Evolutionary conservation across 441 rosid genomes (phyloP).

Genomic region (Biscutella laevigata): DNA sequence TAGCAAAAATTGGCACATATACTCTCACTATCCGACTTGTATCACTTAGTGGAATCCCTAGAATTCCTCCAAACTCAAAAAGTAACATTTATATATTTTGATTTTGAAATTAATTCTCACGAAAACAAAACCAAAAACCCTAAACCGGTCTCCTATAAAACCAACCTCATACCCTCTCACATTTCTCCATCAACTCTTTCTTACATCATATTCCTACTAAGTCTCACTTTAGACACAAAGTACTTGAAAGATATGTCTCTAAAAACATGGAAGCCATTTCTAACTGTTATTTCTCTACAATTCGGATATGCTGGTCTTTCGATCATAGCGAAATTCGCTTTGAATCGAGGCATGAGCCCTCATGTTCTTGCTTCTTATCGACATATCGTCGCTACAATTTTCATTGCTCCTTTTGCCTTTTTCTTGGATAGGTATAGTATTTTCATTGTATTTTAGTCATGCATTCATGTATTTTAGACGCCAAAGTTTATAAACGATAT

Average conservation of each 20-base stretch:
- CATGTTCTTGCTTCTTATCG: slow-evolving; percentile 48
- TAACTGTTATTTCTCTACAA: slow-evolving; percentile 43
- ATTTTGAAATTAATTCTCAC: neutral
- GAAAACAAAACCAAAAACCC: neutral
- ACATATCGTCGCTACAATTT: slow-evolving; percentile 35
- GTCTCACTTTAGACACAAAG: neutral
- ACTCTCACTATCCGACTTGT: slow-evolving; percentile 21
- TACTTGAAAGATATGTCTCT: neutral
- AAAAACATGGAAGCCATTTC: slow-evolving; percentile 35
- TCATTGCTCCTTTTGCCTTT: slow-evolving; percentile 53
- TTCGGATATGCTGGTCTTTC: slow-evolving; percentile 44
- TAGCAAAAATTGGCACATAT: slow-evolving; percentile 10
- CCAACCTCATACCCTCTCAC: slow-evolving; percentile 16
- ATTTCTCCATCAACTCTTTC: slow-evolving; percentile 25
- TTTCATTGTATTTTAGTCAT: neutral
- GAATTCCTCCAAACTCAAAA: slow-evolving; percentile 26
- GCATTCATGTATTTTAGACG: slow-evolving; percentile 1
- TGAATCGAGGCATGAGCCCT: slow-evolving; percentile 49
- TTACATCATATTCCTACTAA: slow-evolving; percentile 12
- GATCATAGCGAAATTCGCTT: slow-evolving; percentile 40
- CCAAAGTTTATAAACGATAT: too few relatives aligned
- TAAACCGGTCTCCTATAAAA: slow-evolving; percentile 25
- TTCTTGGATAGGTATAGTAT: slow-evolving; percentile 40
- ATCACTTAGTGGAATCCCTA: slow-evolving; percentile 59
- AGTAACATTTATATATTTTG: slow-evolving; percentile 24